Base-by-base conservation (phyloP, 2,329 filamentous ascomycete species). In the Fusarium nurragi region DNA sequence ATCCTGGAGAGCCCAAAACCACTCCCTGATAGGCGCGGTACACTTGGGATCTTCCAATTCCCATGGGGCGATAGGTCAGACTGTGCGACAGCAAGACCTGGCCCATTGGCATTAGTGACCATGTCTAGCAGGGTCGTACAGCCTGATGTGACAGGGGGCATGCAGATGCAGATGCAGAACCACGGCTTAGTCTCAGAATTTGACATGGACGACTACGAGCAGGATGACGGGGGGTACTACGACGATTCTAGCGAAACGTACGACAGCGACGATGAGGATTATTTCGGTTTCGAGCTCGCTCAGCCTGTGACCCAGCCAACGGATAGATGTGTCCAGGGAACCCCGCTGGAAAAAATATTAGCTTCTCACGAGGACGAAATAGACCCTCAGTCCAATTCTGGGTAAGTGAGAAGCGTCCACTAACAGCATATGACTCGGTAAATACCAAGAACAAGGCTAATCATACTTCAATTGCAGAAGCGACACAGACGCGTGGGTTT, bases 1-100 rank as follows among this genome's bases (percentile, higher is more conserved):
- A 89, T 89, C 59, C 71, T 88, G 30, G 87, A 89, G 72, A 87
- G 81, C 63, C 87, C 87, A 5, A 77, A 84, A 69, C 86, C 86
- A 32, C 77, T 89, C 6, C 82, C 83, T 6, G 78, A 87, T 71
- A 86, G 84, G 74, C 80, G 82, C 38, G 85, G 81, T 13, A 88
- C 86, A 12, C 79, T 89, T 18, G 87, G 86, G 6, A 85, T 89
- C 68, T 90, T 88, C 77, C 85, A 88, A 67, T 89, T 89, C 65
- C 86, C 87, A 4, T 89, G 86, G 85, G 87, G 87, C 14, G 86
- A 89, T 75, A 83, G 77, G 67, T 89, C 86, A 19, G 86, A 88
- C 73, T 81, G 80, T 50, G 82, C 83, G 11, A 83, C 75, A 25
- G 73, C 82, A 52, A 79, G 78, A 63, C 73, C 75, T 52, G 74